These are phyloP conservation scores for Westerdykella ornata DNA, from an alignment of 2,329 filamentous ascomycete genomes.

Conservation along the genomic window DNA sequence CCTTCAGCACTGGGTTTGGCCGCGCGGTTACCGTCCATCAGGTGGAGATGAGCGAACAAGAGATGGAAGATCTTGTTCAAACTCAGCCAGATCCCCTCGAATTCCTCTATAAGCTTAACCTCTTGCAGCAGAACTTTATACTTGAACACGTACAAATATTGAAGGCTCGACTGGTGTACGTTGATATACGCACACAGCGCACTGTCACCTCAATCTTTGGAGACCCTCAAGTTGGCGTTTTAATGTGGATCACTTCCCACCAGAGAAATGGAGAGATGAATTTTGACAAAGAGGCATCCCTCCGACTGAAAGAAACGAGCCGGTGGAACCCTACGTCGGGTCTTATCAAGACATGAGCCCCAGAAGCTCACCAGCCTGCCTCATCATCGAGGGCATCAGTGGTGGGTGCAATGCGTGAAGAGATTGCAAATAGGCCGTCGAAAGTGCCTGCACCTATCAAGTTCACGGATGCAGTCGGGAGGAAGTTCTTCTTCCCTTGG, in stretches of 20 bases:
- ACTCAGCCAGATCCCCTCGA: not conserved
- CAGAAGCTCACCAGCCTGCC: too few species aligned
- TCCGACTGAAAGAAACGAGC: too few species aligned
- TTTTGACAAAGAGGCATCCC: too few species aligned
- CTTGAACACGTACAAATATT: not conserved
- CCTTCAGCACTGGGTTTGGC: not conserved
- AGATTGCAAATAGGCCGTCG: slow-evolving; percentile 28
- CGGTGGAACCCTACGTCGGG: too few species aligned
- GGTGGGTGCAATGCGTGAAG: too few species aligned
- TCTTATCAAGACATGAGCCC: too few species aligned
- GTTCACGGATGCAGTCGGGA: slow-evolving; percentile 85
- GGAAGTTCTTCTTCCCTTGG: slow-evolving; percentile 73
- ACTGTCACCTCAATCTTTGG: not conserved
- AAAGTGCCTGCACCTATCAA: slow-evolving; percentile 56
- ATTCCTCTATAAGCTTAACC: not conserved
- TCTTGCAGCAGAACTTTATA: not conserved
- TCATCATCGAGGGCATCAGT: too few species aligned
- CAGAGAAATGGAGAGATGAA: too few species aligned
- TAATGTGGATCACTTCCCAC: not conserved
- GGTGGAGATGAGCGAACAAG: not conserved
- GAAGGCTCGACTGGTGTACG: not conserved
- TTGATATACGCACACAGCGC: not conserved
- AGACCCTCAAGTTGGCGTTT: not conserved
- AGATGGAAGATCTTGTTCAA: not conserved
- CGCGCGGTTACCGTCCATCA: not conserved